A percentile compares a stretch with the other conserved stretches of the same genome.
Conservation (phyloP, 192 early-diverging fungal genomes). For the Spizellomyces sp. region DNA sequence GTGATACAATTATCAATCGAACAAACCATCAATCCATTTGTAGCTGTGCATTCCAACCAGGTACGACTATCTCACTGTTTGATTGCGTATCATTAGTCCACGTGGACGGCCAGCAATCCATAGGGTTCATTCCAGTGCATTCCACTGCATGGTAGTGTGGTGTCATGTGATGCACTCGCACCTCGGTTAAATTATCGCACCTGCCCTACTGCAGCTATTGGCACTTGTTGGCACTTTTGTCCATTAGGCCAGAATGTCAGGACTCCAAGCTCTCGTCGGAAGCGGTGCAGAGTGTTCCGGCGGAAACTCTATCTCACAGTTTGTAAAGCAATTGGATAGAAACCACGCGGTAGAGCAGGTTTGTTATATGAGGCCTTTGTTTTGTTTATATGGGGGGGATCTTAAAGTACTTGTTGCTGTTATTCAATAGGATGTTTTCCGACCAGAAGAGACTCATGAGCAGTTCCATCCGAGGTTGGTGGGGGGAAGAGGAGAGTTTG, state of each 20-base stretch:
- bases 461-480: neutral
- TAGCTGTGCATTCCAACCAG: too few species aligned
- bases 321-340: constrained; percentile 80
- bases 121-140: too few species aligned
- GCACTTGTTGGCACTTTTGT: too few species aligned
- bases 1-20: too few species aligned
- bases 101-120: too few species aligned
- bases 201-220: too few species aligned
- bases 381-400: neutral
- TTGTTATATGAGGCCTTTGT: constrained; percentile 10
- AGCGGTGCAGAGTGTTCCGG: constrained; percentile 28
- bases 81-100: too few species aligned
- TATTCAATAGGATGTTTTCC: neutral
- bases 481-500: neutral
- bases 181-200: too few species aligned
- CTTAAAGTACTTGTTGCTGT: neutral
- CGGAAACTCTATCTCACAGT: constrained; percentile 68
- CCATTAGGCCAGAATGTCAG: constrained; percentile 17
- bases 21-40: too few species aligned
- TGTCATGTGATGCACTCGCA: too few species aligned
- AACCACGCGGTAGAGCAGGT: constrained; percentile 83
- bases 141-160: too few species aligned
- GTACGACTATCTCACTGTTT: too few species aligned
- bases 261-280: constrained; percentile 23
- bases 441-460: neutral